Evolutionary conservation across 192 early-diverging fungal genomes (phyloP), one percentile per base, ranked within the genome.

Genomic region (Rhizoclosmatium globosum): DNA sequence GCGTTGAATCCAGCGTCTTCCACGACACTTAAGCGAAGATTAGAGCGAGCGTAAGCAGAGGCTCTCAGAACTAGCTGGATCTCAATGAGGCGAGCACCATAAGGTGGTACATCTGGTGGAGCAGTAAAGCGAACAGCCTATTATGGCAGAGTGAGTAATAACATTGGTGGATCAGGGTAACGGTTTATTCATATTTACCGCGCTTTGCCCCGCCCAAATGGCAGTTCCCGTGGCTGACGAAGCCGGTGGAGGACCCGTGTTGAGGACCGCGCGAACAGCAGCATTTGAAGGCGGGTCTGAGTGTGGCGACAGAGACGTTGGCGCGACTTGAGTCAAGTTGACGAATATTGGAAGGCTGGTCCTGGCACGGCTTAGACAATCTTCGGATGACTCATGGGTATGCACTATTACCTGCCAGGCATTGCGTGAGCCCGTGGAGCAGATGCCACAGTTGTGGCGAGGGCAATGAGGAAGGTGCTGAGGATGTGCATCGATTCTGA

Each of bases 221-320:
- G 77, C 77, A 4, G 77, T 71, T 3, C 77, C 77, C 21, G 48
- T 47, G 0, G 77, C 77, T 38, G 43, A 43, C 31, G 42, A n/a
- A n/a, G 21, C 2, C 31, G 77, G 77, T 15, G 77, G 77, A 2
- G 77, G 42, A 11, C 77, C 77, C 2, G 77, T 78, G 77, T 71
- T 71, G 23, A 78, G 77, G 2, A 78, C 68, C 11, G 77, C 56
- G 44, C 77, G 77, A n/a, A 62, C 19, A 0, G 57, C 39, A 3
- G 11, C 41, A 45, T 21, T 31, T 58, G 62, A 13, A 11, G 62
- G 62, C 9, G 62, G 62, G 11, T 11, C 15, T 21, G 60, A 62
- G 11, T 62, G 7, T 21, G 60, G 60, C 38, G 60, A 62, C 11
- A 4, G 19, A 7, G 60, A 62, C 60, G 60, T 39, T 19, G 60